Conservation (phyloP, 2,329 filamentous ascomycete species). For the Cytospora mali region DNA sequence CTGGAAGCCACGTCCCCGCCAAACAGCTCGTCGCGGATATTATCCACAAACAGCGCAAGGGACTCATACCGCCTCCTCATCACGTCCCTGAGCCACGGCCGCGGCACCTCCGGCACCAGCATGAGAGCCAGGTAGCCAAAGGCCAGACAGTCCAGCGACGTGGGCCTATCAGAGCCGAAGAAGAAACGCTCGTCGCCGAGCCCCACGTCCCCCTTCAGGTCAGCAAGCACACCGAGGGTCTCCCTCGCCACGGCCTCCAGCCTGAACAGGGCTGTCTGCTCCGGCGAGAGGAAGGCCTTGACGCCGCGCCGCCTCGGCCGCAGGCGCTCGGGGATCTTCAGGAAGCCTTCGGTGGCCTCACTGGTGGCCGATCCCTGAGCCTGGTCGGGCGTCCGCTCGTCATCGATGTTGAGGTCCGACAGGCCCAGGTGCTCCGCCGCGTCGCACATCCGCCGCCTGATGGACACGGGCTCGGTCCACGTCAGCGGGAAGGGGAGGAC, state of each 20-base stretch:
- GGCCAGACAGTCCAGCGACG: slow-evolving; percentile 75
- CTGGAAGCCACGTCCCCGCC: slow-evolving; percentile 23
- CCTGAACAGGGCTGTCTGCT: slow-evolving; percentile 73
- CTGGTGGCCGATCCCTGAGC: slow-evolving; percentile 36
- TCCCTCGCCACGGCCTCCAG: slow-evolving; percentile 72
- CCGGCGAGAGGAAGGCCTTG: slow-evolving; percentile 64
- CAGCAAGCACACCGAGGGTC: slow-evolving; percentile 71
- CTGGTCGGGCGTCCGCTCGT: slow-evolving; percentile 34
- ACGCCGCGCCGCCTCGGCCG: slow-evolving; percentile 59
- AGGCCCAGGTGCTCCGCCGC: slow-evolving; percentile 72
- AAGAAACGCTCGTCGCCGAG: slow-evolving; percentile 36
- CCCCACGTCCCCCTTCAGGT: slow-evolving; percentile 56
- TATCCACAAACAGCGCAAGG: slow-evolving; percentile 33
- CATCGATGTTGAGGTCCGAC: slow-evolving; percentile 64
- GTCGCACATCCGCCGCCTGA: slow-evolving; percentile 70
- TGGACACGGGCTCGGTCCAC: slow-evolving; percentile 77
- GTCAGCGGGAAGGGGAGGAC: slow-evolving; percentile 86
- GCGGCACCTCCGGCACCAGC: slow-evolving; percentile 46
- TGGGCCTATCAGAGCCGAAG: slow-evolving; percentile 40
- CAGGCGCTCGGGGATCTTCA: slow-evolving; percentile 48
- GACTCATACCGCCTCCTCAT: slow-evolving; percentile 30
- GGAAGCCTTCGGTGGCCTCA: slow-evolving; percentile 35
- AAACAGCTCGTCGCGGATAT: slow-evolving; percentile 25
- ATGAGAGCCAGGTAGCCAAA: slow-evolving; percentile 81
- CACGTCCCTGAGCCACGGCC: slow-evolving; percentile 39